Evolutionary conservation across 306 rosid species (phyloP).

Genomic region (Pyrus betulifolia): DNA sequence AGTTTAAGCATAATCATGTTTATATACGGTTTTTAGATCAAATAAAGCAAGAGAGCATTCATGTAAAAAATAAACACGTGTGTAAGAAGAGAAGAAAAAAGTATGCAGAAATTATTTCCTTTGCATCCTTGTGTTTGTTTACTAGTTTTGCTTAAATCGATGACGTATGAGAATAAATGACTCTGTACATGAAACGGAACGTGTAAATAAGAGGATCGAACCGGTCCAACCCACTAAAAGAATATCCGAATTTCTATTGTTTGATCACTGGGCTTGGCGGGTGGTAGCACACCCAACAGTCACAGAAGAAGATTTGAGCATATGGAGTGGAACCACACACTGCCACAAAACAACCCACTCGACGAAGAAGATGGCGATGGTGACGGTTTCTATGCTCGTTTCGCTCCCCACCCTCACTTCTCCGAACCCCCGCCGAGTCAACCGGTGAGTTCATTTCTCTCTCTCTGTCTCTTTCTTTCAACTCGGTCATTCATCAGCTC

Average conservation of each 20-base stretch:
- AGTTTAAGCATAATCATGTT: too few relatives aligned
- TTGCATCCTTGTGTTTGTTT: too few relatives aligned
- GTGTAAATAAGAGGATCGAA: too few relatives aligned
- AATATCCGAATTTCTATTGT: background rate
- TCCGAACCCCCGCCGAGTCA: conserved; percentile 34
- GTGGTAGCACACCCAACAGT: background rate
- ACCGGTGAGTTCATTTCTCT: conserved; percentile 33
- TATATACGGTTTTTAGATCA: too few relatives aligned
- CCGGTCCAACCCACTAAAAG: background rate
- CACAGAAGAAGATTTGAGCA: background rate
- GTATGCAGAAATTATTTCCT: too few relatives aligned
- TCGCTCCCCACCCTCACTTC: conserved; percentile 34
- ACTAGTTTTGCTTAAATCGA: too few relatives aligned
- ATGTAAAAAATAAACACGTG: too few relatives aligned
- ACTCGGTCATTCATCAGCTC: background rate
- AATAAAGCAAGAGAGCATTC: too few relatives aligned
- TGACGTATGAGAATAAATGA: background rate
- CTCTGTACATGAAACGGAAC: background rate
- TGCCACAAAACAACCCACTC: background rate
- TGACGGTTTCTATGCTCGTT: conserved; percentile 40
- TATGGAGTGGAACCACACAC: background rate
- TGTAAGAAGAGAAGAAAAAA: too few relatives aligned
- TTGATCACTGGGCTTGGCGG: background rate
- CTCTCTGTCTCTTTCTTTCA: too few relatives aligned
- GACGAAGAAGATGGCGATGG: conserved; percentile 23